Conservation (phyloP, 225 moss, liverwort and hornwort species). For the Pleurozium schreberi region DNA sequence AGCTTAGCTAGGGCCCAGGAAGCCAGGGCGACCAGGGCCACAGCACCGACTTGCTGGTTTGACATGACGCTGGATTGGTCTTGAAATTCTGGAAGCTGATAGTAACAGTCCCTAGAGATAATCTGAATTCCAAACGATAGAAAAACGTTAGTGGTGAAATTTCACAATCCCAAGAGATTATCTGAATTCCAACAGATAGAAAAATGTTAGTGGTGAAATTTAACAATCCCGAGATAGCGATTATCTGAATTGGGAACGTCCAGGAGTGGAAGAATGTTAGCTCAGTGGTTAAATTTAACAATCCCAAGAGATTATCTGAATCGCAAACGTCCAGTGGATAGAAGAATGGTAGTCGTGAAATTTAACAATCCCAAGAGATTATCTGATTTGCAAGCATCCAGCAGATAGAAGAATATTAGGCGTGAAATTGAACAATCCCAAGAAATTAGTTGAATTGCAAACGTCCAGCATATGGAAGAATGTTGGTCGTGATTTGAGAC, state of each 20-base stretch:
- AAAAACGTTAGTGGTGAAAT: not conserved
- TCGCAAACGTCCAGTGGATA: not conserved
- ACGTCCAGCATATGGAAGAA: not conserved
- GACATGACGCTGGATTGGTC: constrained; percentile 17
- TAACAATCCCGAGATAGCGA: not conserved
- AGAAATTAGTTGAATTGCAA: not conserved
- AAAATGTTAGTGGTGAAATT: not conserved
- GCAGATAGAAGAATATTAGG: too few relatives aligned
- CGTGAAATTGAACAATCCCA: not conserved
- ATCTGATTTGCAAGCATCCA: too few relatives aligned
- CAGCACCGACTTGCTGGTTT: constrained; percentile 43
- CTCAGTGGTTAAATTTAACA: not conserved
- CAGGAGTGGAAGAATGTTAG: not conserved
- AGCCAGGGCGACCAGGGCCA: constrained; percentile 41
- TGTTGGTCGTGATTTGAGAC: not conserved
- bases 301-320: not conserved
- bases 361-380: too few relatives aligned
- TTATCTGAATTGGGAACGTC: not conserved
- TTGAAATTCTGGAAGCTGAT: not conserved
- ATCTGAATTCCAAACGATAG: not conserved
- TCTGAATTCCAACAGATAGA: not conserved
- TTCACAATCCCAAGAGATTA: not conserved
- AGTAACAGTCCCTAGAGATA: not conserved
- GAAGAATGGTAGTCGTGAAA: not conserved
- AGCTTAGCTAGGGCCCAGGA: constrained; percentile 51